A percentile compares a stretch with the other conserved stretches of the same genome.
Evolutionary conservation across 106 monocot genomes (phyloP).

Genomic region (Posidonia australis): DNA sequence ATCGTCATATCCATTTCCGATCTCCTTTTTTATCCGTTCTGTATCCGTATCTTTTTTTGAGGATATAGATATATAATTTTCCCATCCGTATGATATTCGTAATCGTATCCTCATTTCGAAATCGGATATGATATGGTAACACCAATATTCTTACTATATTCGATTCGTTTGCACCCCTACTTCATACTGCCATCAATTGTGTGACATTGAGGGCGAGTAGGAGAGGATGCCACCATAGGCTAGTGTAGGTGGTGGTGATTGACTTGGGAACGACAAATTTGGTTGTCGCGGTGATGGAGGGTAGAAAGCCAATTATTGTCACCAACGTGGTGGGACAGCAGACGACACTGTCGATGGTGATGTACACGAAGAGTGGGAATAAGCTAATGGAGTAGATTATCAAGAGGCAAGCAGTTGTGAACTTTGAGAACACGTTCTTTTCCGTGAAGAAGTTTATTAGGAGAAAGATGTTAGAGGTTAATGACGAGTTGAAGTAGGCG

Average conservation of each 20-base stretch:
- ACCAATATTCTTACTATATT: no score
- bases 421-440: constrained; percentile 95
- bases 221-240: no score
- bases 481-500: constrained; percentile 91
- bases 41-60: no score
- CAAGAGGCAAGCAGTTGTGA: constrained; percentile 91
- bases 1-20: no score
- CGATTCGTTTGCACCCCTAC: no score
- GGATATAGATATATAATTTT: no score
- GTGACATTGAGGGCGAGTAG: no score
- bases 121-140: no score
- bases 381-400: constrained; percentile 88
- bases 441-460: constrained; percentile 91
- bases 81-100: no score
- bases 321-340: constrained; percentile 94
- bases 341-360: constrained; percentile 91
- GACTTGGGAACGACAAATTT: constrained; percentile 96
- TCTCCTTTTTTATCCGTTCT: no score
- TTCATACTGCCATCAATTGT: no score
- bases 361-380: constrained; percentile 85
- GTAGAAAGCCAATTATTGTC: constrained; percentile 87
- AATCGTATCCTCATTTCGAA: no score
- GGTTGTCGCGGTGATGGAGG: constrained; percentile 97
- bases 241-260: constrained; percentile 89
- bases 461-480: constrained; percentile 83